Base-by-base conservation (phyloP, 2,329 filamentous ascomycete species). In the Mycosphaerella arachidis region DNA sequence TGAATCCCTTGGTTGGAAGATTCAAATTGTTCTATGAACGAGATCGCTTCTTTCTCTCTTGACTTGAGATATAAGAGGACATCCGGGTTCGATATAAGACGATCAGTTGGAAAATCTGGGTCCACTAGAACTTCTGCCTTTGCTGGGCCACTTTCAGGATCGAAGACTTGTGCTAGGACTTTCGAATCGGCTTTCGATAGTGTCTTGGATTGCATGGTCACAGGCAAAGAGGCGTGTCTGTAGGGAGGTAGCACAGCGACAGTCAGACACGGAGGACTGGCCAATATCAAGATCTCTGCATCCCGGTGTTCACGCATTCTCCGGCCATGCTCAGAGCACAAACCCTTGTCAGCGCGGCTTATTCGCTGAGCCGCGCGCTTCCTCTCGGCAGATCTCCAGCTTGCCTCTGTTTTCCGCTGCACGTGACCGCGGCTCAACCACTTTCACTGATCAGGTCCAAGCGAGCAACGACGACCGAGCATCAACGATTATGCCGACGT, bases 161-260 rank as follows among this genome's bases (percentile, higher is more conserved):
- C 68, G 59, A 72, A 71, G 59, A 72, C 67, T 48, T 66, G 64
- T 20, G 65, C 62, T 65, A 88, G 87, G 29, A 79, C 72, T 27
- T 71, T 70, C 2, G 72, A 53, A 64, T 87, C 80, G 37, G 67
- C 61, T 52, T 60, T 62, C 10, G 69, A 70, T 10, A 67, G 51
- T 18, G 56, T 59, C 30, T 20, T 59, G n/a, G 54, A 59, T n/a
- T 56, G 58, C 61, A 64, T 67, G n/a, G n/a, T 52, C 9, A 16
- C 56, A 18, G 33, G 24, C 7, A 35, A 29, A 45, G 8, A 40
- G 29, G 29, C 24, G 16, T 4, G 7, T 4, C 4, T 31, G 6
- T 31, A 24, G 53, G 2, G 20, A 29, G 13, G 5, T 12, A n/a
- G 4, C 18, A 50, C 29, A 13, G 35, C 10, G 27, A 24, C 40